Evolutionary conservation across 1,139 yeast genomes (phyloP).

Genomic region (Scheffersomyces illinoinensis): DNA sequence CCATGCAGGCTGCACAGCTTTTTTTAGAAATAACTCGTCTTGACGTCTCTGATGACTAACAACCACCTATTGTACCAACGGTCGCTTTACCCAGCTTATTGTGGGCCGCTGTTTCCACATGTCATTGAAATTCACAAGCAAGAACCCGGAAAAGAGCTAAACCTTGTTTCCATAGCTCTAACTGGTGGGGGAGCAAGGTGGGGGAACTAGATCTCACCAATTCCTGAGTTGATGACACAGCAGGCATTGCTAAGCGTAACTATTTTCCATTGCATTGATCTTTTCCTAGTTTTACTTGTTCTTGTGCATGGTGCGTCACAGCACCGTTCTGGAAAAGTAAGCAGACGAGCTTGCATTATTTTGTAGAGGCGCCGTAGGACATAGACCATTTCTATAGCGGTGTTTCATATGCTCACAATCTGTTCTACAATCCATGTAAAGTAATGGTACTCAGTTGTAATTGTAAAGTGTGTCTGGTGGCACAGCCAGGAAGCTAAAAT

Average conservation of each 20-base stretch:
- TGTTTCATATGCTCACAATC: neutral
- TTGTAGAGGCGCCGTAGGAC: neutral
- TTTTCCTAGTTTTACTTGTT: neutral
- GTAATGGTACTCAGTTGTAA: neutral
- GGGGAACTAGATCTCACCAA: neutral
- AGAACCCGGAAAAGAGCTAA: neutral
- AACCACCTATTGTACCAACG: neutral
- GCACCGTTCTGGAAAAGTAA: neutral
- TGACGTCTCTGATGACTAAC: neutral
- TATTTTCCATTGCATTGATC: constrained; percentile 1
- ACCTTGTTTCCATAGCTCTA: neutral
- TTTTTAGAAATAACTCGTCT: neutral
- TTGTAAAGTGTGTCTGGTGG: neutral
- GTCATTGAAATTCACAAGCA: neutral
- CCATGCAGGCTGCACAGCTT: neutral
- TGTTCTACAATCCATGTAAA: neutral
- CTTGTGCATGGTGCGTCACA: neutral
- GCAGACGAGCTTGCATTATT: neutral
- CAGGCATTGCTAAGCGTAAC: neutral
- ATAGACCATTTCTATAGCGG: neutral
- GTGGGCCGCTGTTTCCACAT: neutral
- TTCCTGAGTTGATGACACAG: neutral
- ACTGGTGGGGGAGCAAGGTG: neutral
- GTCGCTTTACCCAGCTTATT: neutral
- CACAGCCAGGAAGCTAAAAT: too few species aligned